These are phyloP conservation scores for Calonectria fujianensis DNA, from an alignment of 2,329 filamentous ascomycete genomes.

Conservation along the genomic window DNA sequence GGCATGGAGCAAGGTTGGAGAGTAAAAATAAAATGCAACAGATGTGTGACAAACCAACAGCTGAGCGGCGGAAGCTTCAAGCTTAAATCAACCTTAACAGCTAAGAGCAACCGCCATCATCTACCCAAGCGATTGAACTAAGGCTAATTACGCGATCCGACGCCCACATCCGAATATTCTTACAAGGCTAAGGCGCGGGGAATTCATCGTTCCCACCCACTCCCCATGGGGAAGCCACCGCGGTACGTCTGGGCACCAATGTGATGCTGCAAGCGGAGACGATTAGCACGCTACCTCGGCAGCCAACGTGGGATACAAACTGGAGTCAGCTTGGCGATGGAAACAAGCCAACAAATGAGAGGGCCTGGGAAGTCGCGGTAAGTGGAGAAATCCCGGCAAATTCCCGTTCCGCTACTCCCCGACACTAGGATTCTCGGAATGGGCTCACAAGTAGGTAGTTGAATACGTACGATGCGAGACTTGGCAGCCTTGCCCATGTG, in stretches of 20 bases:
- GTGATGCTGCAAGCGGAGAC: background rate
- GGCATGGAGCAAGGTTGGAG: background rate
- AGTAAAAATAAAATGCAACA: background rate
- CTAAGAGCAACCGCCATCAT: background rate
- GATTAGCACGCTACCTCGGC: background rate
- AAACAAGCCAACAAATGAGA: constrained; percentile 1
- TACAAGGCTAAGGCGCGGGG: background rate
- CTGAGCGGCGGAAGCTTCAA: background rate
- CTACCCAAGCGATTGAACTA: background rate
- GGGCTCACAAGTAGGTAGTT: background rate
- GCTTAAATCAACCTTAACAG: background rate
- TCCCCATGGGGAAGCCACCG: constrained; percentile 9
- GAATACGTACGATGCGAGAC: background rate
- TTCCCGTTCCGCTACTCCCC: constrained; percentile 26
- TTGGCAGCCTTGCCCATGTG: constrained; percentile 12
- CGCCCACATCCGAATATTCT: background rate
- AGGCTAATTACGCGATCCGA: background rate
- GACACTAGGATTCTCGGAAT: background rate
- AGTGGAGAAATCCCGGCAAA: background rate
- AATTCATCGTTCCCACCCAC: background rate
- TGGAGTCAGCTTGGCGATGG: background rate
- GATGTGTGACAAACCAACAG: background rate
- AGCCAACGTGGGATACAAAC: background rate
- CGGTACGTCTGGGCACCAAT: background rate
- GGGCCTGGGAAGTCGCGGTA: constrained; percentile 9